Evolutionary conservation across 129 eudicot genomes (phyloP).

Genomic region (Lonicera japonica): DNA sequence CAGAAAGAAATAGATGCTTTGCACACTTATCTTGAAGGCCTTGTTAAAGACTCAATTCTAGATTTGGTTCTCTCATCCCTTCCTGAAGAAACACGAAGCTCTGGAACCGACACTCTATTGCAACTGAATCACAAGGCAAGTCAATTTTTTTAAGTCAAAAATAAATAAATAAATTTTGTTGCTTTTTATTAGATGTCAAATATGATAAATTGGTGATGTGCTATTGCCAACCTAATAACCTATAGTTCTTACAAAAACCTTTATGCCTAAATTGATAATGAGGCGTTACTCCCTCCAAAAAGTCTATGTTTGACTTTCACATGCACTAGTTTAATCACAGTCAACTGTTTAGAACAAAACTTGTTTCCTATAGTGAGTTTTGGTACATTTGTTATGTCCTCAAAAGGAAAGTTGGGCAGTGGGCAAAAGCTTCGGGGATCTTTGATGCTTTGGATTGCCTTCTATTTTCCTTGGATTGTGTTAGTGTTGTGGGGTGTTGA

Average conservation of each 20-base stretch:
- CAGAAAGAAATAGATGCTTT: constrained; percentile 75
- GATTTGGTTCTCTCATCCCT: constrained; percentile 72
- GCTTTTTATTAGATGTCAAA: not conserved
- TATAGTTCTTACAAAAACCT: not conserved
- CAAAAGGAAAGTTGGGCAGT: too few species aligned
- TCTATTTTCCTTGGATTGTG: too few species aligned
- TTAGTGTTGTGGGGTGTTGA: too few species aligned
- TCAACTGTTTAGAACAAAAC: too few species aligned
- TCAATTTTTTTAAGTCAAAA: not conserved
- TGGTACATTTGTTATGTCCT: too few species aligned
- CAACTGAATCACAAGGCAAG: constrained; percentile 82
- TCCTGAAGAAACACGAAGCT: constrained; percentile 77
- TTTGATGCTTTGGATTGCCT: too few species aligned
- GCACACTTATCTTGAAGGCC: constrained; percentile 49
- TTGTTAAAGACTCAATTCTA: constrained; percentile 67
- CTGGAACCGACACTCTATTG: constrained; percentile 63
- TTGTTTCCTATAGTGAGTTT: too few species aligned
- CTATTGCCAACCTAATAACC: not conserved
- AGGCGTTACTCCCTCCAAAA: too few species aligned
- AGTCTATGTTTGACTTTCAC: too few species aligned
- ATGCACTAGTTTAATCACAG: too few species aligned
- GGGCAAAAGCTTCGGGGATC: too few species aligned
- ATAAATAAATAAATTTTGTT: too few species aligned
- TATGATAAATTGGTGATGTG: not conserved
- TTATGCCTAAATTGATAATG: not conserved